Conservation (phyloP, 768 basidiomycete species). For the Paxillus ammoniavirescens region DNA sequence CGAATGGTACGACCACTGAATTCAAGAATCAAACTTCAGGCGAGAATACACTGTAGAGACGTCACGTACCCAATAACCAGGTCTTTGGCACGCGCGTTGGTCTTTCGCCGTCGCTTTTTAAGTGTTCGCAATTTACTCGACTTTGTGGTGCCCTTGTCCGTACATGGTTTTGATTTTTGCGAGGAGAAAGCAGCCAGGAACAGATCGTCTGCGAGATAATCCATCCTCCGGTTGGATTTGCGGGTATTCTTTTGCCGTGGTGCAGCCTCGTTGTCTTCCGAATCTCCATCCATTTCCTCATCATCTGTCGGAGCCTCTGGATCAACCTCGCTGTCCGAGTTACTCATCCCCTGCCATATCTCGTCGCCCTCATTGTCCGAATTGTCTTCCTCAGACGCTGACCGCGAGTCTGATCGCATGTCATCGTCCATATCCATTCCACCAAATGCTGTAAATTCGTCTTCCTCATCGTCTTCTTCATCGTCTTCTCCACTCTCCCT, state of each 20-base stretch:
- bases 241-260: not conserved
- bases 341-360: conserved; percentile 10
- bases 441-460: conserved; percentile 9
- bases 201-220: conserved; percentile 66
- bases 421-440: conserved; percentile 11
- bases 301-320: conserved; percentile 16
- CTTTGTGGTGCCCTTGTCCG: conserved; percentile 20
- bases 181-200: conserved; percentile 57
- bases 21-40: not conserved
- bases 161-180: conserved; percentile 11
- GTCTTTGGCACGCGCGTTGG: conserved; percentile 42
- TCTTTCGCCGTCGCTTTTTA: conserved; percentile 34
- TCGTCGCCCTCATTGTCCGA: conserved; percentile 14
- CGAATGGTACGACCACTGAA: conserved; percentile 54
- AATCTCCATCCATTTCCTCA: conserved; percentile 17
- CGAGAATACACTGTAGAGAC: not conserved
- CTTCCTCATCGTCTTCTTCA: conserved; percentile 18
- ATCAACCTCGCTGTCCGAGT: conserved; percentile 6
- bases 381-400: conserved; percentile 11
- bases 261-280: not conserved
- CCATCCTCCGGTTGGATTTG: conserved; percentile 33
- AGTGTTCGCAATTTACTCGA: conserved; percentile 20
- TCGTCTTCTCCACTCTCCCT: conserved; percentile 11
- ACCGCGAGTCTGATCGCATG: conserved; percentile 12
- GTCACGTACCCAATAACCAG: conserved; percentile 49